Base-by-base conservation (phyloP, 2,329 filamentous ascomycete species). In the Clathrospora elynae region DNA sequence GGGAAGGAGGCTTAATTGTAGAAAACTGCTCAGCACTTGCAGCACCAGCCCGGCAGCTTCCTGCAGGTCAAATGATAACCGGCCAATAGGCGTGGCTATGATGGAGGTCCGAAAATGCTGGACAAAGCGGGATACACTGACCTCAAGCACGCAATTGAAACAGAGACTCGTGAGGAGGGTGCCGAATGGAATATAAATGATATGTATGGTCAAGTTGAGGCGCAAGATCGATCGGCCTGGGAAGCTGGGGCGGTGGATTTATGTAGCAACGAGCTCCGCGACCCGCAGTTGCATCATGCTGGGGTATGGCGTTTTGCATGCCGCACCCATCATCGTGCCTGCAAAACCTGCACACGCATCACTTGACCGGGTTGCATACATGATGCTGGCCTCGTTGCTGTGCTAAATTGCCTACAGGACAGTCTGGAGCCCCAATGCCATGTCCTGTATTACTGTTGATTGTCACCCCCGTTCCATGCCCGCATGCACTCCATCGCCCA, bases 251-350 rank as follows among this genome's bases (percentile, higher is more conserved):
- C 40, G 49, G 42, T 37, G 53, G 49, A 48, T 46, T 62, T 65
- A 65, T 62, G 57, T 64, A 62, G 51, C 42, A 28, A 49, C 46
- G 38, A 44, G 35, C 41, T 46, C 43, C 53, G 49, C 46, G 58
- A 60, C 62, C 59, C 59, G 61, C 61, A 60, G 52, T 59, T 60
- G 59, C 59, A 61, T 58, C 59, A 59, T 57, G 49, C 41, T 50
- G 30, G 30, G 23, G 24, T 37, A 46, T 49, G 52, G 53, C 56
- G 49, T 53, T 53, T 55, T 50, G 56, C 56, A 53, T 55, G 57
- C 52, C 41, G 49, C 54, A 54, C 46, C 45, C 52, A 46, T 44
- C 35, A 37, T 46, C 42, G 51, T 19, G 35, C 49, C 45, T 42
- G 28, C 38, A 41, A 53, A 54, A 53, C 49, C 36, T 55, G 51